phyloP scores from a whole-genome alignment of 495 filamentous ascomycete genomes.

The Penicillium paxilli region DNA sequence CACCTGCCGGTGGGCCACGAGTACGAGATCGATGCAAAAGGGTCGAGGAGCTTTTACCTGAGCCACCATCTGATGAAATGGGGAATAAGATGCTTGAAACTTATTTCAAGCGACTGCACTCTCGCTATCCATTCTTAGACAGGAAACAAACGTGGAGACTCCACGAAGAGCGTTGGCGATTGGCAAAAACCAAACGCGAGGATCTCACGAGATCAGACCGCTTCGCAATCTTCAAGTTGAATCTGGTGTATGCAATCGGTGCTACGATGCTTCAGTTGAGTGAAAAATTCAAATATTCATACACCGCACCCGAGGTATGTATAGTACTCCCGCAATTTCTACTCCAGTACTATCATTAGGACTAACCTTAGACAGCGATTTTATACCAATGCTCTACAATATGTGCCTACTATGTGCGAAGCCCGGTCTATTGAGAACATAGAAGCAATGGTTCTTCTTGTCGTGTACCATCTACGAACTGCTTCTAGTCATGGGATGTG shows the following conservation, averaged over 20 bases:
- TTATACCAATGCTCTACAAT: constrained; percentile 50
- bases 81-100: constrained; percentile 45
- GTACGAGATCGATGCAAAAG: constrained; percentile 26
- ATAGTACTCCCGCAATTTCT: background rate
- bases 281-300: constrained; percentile 40
- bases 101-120: constrained; percentile 47
- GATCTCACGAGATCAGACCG: constrained; percentile 39
- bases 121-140: constrained; percentile 52
- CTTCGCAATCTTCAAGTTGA: constrained; percentile 53
- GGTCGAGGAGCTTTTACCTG: constrained; percentile 43
- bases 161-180: constrained; percentile 44
- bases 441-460: constrained; percentile 55
- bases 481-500: constrained; percentile 54
- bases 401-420: constrained; percentile 51
- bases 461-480: constrained; percentile 53
- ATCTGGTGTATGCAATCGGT: constrained; percentile 54
- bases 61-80: constrained; percentile 51
- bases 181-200: constrained; percentile 42
- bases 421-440: constrained; percentile 53
- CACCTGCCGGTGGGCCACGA: constrained; percentile 5
- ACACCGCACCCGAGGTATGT: constrained; percentile 48
- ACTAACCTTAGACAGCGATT: constrained; percentile 32
- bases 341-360: background rate
- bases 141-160: constrained; percentile 43
- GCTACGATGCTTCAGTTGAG: constrained; percentile 49